Conservation (phyloP, 176 grass and related monocot species). For the Calamus simplicifolius region DNA sequence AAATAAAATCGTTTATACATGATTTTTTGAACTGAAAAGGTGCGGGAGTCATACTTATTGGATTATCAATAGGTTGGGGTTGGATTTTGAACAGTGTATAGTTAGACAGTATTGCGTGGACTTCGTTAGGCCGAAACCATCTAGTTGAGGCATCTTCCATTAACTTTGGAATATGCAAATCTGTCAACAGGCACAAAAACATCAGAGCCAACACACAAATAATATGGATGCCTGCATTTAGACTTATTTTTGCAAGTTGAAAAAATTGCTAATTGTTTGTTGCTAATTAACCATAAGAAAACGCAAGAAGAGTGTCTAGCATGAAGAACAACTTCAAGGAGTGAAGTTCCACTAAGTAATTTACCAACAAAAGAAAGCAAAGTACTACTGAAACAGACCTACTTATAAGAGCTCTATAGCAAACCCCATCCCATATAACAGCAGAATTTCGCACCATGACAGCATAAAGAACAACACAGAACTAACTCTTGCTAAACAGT, state of each 20-base stretch:
- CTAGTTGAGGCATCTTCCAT: constrained; percentile 37
- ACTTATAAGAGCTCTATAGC: no score
- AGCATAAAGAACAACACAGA: no score
- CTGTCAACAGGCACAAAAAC: constrained; percentile 32
- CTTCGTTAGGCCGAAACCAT: constrained; percentile 92
- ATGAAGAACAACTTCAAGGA: no score
- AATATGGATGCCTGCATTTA: neutral
- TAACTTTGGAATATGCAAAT: constrained; percentile 70
- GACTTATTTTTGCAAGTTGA: no score
- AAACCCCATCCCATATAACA: no score
- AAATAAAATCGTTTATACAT: no score
- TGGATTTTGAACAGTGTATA: constrained; percentile 53
- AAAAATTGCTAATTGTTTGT: no score
- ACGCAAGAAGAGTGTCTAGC: no score
- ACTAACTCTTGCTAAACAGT: no score
- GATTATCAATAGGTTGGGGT: constrained; percentile 58
- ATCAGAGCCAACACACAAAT: constrained; percentile 5
- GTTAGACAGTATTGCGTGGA: constrained; percentile 76
- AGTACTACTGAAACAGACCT: neutral
- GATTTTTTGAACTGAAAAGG: neutral
- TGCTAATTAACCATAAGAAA: no score
- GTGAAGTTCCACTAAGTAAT: no score
- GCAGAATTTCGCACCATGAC: no score
- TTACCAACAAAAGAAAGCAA: neutral
- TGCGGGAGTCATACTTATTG: constrained; percentile 40